Evolutionary conservation across 2,329 filamentous ascomycete species (phyloP).

Genomic region (Fusarium lateritium): DNA sequence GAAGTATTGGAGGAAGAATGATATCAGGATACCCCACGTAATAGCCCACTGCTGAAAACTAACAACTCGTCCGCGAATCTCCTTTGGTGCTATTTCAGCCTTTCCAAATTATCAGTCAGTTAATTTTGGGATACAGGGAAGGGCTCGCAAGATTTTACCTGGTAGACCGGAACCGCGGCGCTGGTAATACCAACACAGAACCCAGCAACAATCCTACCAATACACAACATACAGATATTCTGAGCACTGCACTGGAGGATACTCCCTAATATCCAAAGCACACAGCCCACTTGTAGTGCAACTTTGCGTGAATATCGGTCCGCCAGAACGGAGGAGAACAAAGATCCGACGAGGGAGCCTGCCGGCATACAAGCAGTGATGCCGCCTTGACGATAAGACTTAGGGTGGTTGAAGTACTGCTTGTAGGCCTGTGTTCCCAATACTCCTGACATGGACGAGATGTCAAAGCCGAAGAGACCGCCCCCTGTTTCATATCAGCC

Average conservation of each 20-base stretch:
- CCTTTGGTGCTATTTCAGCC: conserved; percentile 74
- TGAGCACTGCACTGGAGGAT: conserved; percentile 73
- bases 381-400: conserved; percentile 73
- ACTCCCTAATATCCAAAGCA: conserved; percentile 66
- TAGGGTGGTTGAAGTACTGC: conserved; percentile 77
- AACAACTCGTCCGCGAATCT: conserved; percentile 72
- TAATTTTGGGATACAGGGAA: not conserved
- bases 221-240: conserved; percentile 79
- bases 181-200: conserved; percentile 82
- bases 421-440: conserved; percentile 78
- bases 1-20: conserved; percentile 77
- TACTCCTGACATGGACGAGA: conserved; percentile 79
- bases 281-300: conserved; percentile 64
- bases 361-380: conserved; percentile 83
- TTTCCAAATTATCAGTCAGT: conserved; percentile 6
- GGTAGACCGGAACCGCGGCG: conserved; percentile 79
- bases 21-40: conserved; percentile 77
- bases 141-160: conserved; percentile 50
- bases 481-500: conserved; percentile 62
- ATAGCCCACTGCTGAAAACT: conserved; percentile 77
- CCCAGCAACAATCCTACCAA: conserved; percentile 79
- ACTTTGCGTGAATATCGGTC: conserved; percentile 65
- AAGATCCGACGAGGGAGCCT: conserved; percentile 75
- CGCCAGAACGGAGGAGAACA: conserved; percentile 65
- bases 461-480: conserved; percentile 84